Base-by-base conservation (phyloP, 2,329 filamentous ascomycete species). In the Chaetomium sp. region DNA sequence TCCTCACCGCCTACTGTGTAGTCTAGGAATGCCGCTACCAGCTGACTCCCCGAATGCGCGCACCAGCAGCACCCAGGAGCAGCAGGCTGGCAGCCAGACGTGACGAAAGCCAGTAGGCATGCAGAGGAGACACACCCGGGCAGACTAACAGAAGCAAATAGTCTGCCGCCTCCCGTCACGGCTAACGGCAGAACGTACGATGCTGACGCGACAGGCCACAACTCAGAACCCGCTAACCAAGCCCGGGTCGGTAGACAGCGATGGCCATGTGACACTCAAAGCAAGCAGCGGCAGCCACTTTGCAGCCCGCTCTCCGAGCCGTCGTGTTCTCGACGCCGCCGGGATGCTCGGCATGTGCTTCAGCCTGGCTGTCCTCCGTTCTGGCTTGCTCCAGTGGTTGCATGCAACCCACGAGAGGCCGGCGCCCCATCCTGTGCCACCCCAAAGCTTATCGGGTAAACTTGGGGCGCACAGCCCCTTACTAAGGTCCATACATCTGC, bases 121-220 rank as follows among this genome's bases (percentile, higher is more conserved):
- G 45, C 19, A 23, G 21, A 23, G n/a, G 45, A 47, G 7, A 47
- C 25, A 47, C 19, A 47, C 25, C 10, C 27, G 23, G 25, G 16
- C 25, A 27, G 13, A 23, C 53, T 31, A 23, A 38, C 29, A 42
- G 13, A 27, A 57, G 33, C 21, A 42, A 29, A 47, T 45, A 47
- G 4, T 6, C 45, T 57, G 55, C 55, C 23, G 55, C 35, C 8
- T 45, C 10, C 55, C 55, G 54, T 42, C 55, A 47, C 35, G 23
- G 23, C 25, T 57, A 25, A 16, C 25, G 47, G 55, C 55, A 38
- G 55, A 16, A 23, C 53, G 27, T 9, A 31, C 53, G 55, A 57
- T 45, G 55, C 25, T 47, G 38, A 58, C 8, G 16, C n/a, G 56
- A 58, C 56, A 49, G 38, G 42, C 49, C 38, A 58, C 56, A 58